phyloP scores from a whole-genome alignment of 225 moss, liverwort and hornwort species.

The Polytrichum formosum region DNA sequence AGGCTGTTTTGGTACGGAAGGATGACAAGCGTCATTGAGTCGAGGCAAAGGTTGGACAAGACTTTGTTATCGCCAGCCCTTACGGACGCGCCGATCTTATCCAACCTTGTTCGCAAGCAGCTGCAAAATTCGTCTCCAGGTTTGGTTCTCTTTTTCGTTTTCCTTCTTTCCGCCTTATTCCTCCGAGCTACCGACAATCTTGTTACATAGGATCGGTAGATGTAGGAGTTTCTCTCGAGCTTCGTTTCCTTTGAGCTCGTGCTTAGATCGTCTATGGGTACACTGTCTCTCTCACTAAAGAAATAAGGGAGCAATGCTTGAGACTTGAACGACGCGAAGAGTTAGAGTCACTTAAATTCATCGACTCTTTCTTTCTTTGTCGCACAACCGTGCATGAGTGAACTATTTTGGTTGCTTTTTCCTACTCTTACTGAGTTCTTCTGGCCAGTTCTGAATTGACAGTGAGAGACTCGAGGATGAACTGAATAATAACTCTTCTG shows the following conservation, averaged over 20 bases:
- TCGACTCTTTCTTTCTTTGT: not conserved
- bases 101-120: conserved; percentile 51
- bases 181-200: not conserved
- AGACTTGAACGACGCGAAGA: not conserved
- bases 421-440: no score
- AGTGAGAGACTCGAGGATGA: no score
- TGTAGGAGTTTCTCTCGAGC: not conserved
- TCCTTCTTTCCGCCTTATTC: not conserved
- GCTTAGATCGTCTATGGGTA: not conserved
- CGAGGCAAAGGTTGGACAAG: conserved; percentile 50
- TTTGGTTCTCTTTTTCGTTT: conserved; percentile 2
- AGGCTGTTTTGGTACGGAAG: conserved; percentile 6
- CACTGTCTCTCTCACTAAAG: not conserved
- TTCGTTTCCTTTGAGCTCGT: not conserved
- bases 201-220: not conserved
- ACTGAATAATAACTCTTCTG: no score
- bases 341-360: not conserved
- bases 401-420: no score
- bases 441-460: no score
- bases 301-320: not conserved
- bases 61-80: conserved; percentile 45
- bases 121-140: conserved; percentile 34
- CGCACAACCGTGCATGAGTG: not conserved
- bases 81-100: conserved; percentile 36
- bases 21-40: conserved; percentile 43